Evolutionary conservation across 192 early-diverging fungal species (phyloP), one percentile per base, ranked within the genome.

Genomic region (Diversispora epigaea): DNA sequence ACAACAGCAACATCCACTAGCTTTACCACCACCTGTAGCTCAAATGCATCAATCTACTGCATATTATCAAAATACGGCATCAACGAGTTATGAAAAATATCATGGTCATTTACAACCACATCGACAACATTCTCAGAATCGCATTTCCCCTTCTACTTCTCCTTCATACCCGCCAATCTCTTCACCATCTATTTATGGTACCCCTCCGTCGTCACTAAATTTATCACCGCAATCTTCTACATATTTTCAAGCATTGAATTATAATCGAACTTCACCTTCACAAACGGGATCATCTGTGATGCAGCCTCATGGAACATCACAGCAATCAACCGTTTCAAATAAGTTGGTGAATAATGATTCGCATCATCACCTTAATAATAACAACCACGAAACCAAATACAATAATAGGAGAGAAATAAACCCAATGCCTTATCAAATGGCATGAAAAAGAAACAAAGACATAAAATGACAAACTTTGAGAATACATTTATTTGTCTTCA

Each of bases 71-170:
- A 50, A 50, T 68, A 25, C 14, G 10, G 44, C 25, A 47, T 45
- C 66, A 22, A 12, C 44, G 22, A 32, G 21, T 68, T 50, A 68
- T 32, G 66, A 68, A 21, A 41, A 68, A 46, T 49, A 50, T 44
- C 12, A 68, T 19, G 11, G n/a, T 22, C 66, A 68, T 49, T 68
- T 19, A 46, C 45, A 49, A 15, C 17, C 43, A 22, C 45, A 46
- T 50, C 66, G 45, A 4, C 0, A 68, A 25, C 10, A 68, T 44
- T n/a, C 40, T 67, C 40, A 67, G 14, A 17, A 67, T 50, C 43
- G 66, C 19, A 68, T 68, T 47, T 68, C 66, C 5, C 66, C 66
- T 17, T 68, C 66, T 22, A 68, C 66, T 47, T 68, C 66, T 11
- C 66, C 66, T 25, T 68, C 66, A 32, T 68, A 68, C 47, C 66